phyloP scores from a whole-genome alignment of 2,329 filamentous ascomycete species.

The Hypoxylon sp. region DNA sequence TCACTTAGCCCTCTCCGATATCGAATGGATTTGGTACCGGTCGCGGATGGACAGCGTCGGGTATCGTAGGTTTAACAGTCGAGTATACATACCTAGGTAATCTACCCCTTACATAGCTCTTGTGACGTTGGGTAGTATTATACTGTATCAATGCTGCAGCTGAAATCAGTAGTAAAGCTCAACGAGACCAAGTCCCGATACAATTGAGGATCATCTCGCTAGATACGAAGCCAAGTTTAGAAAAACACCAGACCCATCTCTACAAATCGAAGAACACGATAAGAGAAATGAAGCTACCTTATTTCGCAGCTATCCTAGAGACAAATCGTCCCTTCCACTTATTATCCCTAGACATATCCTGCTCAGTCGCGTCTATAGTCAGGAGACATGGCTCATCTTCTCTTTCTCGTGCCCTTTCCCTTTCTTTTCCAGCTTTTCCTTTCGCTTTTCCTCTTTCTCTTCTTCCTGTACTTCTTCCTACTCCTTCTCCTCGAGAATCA shows the following conservation, averaged over 20 bases:
- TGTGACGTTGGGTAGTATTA: no score
- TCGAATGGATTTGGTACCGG: slow-evolving; percentile 13
- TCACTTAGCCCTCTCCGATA: slow-evolving; percentile 11
- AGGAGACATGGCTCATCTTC: not conserved
- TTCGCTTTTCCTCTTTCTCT: not conserved
- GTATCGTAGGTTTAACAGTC: not conserved
- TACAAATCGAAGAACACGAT: not conserved
- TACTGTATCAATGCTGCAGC: not conserved
- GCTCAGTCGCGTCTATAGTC: not conserved
- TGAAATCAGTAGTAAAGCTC: not conserved
- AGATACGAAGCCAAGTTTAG: no score
- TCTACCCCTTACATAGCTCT: no score
- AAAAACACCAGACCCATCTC: no score
- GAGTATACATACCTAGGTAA: not conserved
- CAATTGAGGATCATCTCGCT: no score
- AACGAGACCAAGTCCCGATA: no score
- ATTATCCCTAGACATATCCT: not conserved
- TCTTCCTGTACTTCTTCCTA: not conserved
- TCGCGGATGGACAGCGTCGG: slow-evolving; percentile 6
- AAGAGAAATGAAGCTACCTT: not conserved
- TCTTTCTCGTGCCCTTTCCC: not conserved
- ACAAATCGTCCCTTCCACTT: not conserved
- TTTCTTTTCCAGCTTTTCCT: not conserved
- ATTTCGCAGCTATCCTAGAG: not conserved
- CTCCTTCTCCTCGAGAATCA: not conserved